Base-by-base conservation (phyloP, 768 basidiomycete genomes). In the Favolaschia claudopus region DNA sequence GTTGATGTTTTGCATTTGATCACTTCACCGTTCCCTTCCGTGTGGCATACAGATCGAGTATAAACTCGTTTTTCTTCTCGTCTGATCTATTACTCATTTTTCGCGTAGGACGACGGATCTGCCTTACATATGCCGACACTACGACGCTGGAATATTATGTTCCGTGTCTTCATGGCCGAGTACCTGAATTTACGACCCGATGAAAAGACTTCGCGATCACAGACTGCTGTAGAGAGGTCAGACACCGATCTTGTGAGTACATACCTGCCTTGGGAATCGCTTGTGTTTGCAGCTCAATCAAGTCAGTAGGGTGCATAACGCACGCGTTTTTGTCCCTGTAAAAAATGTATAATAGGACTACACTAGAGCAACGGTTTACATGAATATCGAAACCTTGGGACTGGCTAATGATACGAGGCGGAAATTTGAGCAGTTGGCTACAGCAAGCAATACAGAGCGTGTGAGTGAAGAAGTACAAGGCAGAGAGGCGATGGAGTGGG, bases 1-100 rank as follows among this genome's bases (percentile, higher is more conserved):
- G 95, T 99, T 15, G 92, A 86, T 60, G 77, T 99, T 48, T 75
- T 99, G 64, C 97, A 99, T 73, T 71, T 99, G 42, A 99, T 99
- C 52, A 76, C 96, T 3, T 85, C 85, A 43, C 95, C 92, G 3
- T 99, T 99, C 73, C 97, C 97, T 4, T 57, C 37, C 2, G 94
- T 96, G 15, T 98, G 95, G 96, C 95, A 98, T 72, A 88, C 84
- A 8, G 69, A 93, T 32, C 71, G 69, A 55, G 96, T 94, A 69
- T 67, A 85, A 2, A 10, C 20, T 61, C 9, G 29, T 28, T 59
- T 65, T n/a, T 38, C 46, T 51, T 19, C 15, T 37, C 10, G 20
- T 14, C 51, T 9, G 4, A 24, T 27, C 15, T 24, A 15, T 22
- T 58, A 37, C 24, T 59, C 48, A 59, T 32, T 29, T 7, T 24